Base-by-base conservation (phyloP, 2,329 filamentous ascomycete species). In the Ophiosphaerella korrae region DNA sequence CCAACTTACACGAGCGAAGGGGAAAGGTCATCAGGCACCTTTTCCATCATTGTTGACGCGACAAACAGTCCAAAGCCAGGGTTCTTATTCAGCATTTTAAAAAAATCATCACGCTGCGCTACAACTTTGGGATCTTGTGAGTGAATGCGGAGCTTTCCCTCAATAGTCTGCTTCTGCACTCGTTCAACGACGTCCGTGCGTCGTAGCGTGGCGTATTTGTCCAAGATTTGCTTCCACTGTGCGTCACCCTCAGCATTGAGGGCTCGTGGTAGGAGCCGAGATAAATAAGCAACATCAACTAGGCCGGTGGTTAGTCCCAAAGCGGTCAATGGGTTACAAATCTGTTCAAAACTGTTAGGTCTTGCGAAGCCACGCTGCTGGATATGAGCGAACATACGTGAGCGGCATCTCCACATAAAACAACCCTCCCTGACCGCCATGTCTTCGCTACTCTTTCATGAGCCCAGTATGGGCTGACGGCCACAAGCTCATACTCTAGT, bases 121-220 rank as follows among this genome's bases (percentile, higher is more conserved):
- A 42, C 39, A 31, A 42, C 13, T 11, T 42, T 42, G 8, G 18
- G 39, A 31, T 31, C 39, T 31, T 31, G 39, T 31, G 39, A 42
- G 39, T 42, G 39, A 13, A 42, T 42, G 39, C 39, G 39, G 24
- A 42, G 11, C n/a, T 42, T 42, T 12, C 39, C 39, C 13, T 26
- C 39, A 13, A 42, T 42, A 16, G 39, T 42, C 23, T 29, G 21
- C 16, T 42, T 42, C 9, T 42, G 39, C 5, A 42, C 39, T 5
- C 23, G n/a, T 14, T 42, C n/a, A 13, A 42, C 11, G 8, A 42
- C 39, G 11, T 42, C 39, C 6, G 23, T 42, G 11, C 39, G 39
- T 9, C 39, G 23, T 13, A 42, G 39, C 7, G 39, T 31, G 21
- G 21, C 21, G 29, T 42, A 42, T 31, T 42, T 31, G 5, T 42